phyloP scores from a whole-genome alignment of 1,284 basidiomycete species.

The Moesziomyces globuligerus region DNA sequence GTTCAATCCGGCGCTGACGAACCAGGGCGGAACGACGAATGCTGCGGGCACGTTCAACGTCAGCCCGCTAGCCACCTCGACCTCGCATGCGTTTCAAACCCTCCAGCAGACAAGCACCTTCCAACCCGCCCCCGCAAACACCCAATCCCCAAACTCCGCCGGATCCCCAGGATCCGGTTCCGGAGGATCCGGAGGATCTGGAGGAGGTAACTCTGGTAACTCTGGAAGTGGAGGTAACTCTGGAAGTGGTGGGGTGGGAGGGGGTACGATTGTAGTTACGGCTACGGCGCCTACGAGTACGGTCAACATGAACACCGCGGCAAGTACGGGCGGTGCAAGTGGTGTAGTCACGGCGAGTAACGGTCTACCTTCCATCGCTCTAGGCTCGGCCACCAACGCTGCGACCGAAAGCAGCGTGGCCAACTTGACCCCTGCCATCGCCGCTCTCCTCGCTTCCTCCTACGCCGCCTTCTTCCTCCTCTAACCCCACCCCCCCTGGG shows the following conservation, averaged over 20 bases:
- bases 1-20: conserved; percentile 46
- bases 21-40: conserved; percentile 59
- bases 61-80: conserved; percentile 41
- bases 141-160: neutral
- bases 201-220: neutral
- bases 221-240: conserved; percentile 2
- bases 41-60: conserved; percentile 57
- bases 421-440: no score
- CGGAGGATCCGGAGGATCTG: neutral
- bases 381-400: conserved; percentile 5
- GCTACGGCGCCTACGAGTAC: conserved; percentile 21
- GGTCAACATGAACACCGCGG: neutral
- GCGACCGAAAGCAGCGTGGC: neutral
- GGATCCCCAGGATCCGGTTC: neutral
- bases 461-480: no score
- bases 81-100: conserved; percentile 34
- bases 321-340: neutral
- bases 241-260: conserved; percentile 2
- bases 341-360: conserved; percentile 6
- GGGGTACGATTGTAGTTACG: conserved; percentile 25
- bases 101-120: conserved; percentile 42
- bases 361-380: conserved; percentile 14
- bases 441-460: no score
- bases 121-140: conserved; percentile 3
- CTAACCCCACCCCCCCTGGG: no score